Conservation (phyloP, 2,329 filamentous ascomycete genomes). For the Phyllosticta paracitricarpa region DNA sequence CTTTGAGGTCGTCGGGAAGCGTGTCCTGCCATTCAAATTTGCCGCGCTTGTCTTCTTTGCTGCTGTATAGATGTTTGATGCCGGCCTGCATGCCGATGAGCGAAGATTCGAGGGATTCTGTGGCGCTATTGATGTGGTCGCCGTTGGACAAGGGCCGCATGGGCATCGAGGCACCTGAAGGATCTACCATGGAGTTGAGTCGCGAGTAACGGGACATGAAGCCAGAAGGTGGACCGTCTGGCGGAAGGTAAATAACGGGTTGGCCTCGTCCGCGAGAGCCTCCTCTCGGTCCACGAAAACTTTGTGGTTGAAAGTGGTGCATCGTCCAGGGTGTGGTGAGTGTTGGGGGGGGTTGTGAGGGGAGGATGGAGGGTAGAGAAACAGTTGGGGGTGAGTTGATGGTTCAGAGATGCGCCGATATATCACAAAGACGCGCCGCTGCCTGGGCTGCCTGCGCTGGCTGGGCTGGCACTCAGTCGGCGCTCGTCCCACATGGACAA, state of each 20-base stretch:
- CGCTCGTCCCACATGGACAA: no score
- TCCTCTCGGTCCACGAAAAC: no score
- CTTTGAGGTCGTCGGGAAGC: slow-evolving; percentile 33
- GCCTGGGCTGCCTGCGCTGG: neutral
- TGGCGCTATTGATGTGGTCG: neutral
- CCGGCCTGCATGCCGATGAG: slow-evolving; percentile 30
- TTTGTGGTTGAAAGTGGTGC: no score
- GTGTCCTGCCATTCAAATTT: slow-evolving; percentile 45
- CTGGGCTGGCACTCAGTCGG: no score
- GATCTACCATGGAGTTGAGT: no score
- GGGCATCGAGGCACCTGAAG: no score
- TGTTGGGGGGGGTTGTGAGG: no score
- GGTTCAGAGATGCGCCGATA: no score
- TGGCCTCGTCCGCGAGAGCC: neutral
- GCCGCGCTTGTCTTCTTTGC: slow-evolving; percentile 33
- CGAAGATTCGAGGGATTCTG: slow-evolving; percentile 14
- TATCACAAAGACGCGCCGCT: neutral
- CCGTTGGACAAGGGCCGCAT: neutral
- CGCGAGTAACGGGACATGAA: slow-evolving; percentile 10
- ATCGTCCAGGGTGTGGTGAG: no score
- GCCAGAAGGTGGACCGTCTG: neutral
- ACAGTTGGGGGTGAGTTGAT: neutral
- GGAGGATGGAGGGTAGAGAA: neutral
- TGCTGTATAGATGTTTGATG: slow-evolving; percentile 40
- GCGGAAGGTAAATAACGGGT: no score